Evolutionary conservation across 257 asterid genomes (phyloP), one percentile per base, ranked within the genome.

Genomic region (Solanum pinnatisectum): DNA sequence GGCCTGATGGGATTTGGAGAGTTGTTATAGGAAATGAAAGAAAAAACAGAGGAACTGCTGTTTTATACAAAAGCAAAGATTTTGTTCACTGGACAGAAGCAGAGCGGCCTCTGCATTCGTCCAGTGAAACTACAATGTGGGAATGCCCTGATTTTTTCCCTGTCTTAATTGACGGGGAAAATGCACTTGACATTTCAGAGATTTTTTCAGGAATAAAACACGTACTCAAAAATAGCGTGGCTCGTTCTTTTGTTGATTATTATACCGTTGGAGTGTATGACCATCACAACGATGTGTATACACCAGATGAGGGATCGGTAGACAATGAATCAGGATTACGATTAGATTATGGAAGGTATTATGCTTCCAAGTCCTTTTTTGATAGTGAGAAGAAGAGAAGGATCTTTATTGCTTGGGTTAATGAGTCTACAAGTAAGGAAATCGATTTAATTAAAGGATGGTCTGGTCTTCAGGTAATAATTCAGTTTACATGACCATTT

Each of bases 81-180:
- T 93, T 93, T 76, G 39, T 89, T 46, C 88, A 5, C 1, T 93
- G 90, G 90, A 90, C 79, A 1, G 79, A 86, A 40, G 86, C 91
- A 20, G 73, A 90, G 10, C 87, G 85, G 5, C 89, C 90, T 1
- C 85, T 93, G 59, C 92, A 92, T 84, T 89, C 89, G 2, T 87
- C 88, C 0, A 68, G 56, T 25, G 88, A 88, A 65, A 86, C 92
- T 49, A 92, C 90, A 70, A 93, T 93, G 94, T 93, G 94, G 95
- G 95, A 93, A 85, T 93, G 95, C 37, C 88, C 88, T 13, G 94
- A 93, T 39, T 90, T 93, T 49, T 93, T 60, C 18, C 94, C 95
- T 3, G 90, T 92, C 42, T 89, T 44, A 20, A 3, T 79, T 4
- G 36, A 37, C 15, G 76, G 32, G 30, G 23, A 22, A 27, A 84